Percentiles rank a stretch among this genome's conserved stretches.
Conservation (phyloP, 306 rosid species). For the Elaeagnus macrophylla region DNA sequence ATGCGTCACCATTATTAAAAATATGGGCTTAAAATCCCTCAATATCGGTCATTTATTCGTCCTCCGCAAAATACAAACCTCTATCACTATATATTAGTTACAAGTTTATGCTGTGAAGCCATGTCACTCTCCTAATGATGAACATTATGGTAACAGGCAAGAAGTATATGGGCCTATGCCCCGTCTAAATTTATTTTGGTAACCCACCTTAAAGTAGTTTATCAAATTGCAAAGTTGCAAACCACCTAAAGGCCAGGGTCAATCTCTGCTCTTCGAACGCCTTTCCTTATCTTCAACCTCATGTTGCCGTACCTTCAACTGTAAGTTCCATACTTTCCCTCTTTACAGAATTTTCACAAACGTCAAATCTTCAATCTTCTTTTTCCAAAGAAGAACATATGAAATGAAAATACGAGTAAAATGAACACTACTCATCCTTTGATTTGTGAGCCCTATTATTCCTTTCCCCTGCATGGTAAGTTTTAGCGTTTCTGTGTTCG, state of each 20-base stretch:
- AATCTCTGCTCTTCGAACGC: neutral
- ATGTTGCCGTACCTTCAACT: conserved; percentile 27
- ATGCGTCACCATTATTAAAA: no score
- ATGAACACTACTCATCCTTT: no score
- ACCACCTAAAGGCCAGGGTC: neutral
- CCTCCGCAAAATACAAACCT: no score
- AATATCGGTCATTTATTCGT: no score
- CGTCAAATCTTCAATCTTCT: neutral
- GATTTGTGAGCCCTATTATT: neutral
- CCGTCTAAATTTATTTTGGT: neutral
- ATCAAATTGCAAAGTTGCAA: neutral
- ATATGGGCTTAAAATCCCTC: no score
- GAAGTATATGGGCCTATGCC: neutral
- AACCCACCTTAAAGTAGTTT: neutral
- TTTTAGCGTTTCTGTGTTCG: no score
- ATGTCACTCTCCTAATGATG: no score
- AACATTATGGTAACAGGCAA: no score
- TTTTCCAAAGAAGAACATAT: neutral
- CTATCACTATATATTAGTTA: no score
- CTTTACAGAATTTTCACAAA: neutral
- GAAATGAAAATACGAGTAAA: no score
- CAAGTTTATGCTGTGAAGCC: no score
- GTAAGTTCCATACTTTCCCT: conserved; percentile 24
- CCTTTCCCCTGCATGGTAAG: neutral
- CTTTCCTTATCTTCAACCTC: conserved; percentile 24